Evolutionary conservation across 768 basidiomycete species (phyloP), one percentile per base, ranked within the genome.

Genomic region (Trametes coccinea): DNA sequence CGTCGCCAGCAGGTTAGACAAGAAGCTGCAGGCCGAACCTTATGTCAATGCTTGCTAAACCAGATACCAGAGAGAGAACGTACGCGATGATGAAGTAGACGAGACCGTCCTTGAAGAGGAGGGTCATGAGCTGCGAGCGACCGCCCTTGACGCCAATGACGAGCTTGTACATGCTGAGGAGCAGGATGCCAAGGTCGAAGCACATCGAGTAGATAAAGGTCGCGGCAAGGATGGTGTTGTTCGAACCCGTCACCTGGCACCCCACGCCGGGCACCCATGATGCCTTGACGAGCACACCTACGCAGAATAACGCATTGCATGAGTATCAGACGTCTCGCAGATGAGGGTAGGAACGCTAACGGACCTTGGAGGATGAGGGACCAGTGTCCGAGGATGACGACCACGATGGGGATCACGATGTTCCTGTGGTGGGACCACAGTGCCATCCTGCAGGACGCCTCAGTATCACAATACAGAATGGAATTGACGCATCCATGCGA

Each of bases 181-280:
- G 65, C 48, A 90, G 78, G 54, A 89, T 86, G 45, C 80, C 59
- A 39, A 89, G 75, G 72, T 90, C 89, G 69, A 90, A 89, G 68
- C 78, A 77, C 89, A 90, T 91, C 31, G 88, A 84, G 67, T 90
- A 90, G 34, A 90, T 86, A 71, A 89, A 90, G 4, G 86, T 86
- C 3, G 86, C 84, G 5, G 86, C 85, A 34, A 90, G 79, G 56
- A 89, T 74, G 9, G 72, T 84, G 71, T 84, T 90, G 69, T 87
- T 82, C 8, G 87, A 87, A 39, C 80, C 69, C 1, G 78, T 76
- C 56, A 90, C 88, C 2, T 88, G 67, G 68, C 89, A 90, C 0
- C 80, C 78, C 17, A 76, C 74, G 9, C 70, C 76, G 11, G 78
- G 75, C 31, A 74, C 46, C 86, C 86, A 90, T 2, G 61, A 56